Conservation (phyloP, 2,329 filamentous ascomycete genomes). For the Cercospora sp. region DNA sequence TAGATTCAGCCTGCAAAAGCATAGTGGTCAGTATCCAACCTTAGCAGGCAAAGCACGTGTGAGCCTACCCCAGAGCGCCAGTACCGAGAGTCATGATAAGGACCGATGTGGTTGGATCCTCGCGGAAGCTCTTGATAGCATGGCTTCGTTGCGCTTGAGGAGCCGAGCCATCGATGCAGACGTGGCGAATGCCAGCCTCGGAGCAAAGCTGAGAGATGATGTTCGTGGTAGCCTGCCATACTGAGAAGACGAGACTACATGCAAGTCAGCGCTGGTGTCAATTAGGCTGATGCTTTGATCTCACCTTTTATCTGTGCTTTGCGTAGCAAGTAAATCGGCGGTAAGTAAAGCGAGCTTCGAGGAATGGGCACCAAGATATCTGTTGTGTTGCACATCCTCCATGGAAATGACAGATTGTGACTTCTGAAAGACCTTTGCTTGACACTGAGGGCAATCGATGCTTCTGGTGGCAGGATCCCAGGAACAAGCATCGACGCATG, state of each 20-base stretch:
- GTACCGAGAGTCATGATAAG: neutral
- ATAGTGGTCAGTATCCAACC: neutral
- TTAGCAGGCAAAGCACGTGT: too few relatives aligned
- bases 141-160: neutral
- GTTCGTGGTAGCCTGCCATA: neutral
- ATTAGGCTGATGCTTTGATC: too few relatives aligned
- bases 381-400: too few relatives aligned
- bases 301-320: too few relatives aligned
- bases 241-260: neutral
- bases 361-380: too few relatives aligned
- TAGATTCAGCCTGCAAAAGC: neutral
- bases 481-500: too few relatives aligned
- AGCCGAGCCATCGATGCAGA: neutral
- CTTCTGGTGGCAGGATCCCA: too few relatives aligned
- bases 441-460: too few relatives aligned
- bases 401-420: too few relatives aligned
- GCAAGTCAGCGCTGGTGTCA: neutral
- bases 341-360: too few relatives aligned
- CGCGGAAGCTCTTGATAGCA: neutral
- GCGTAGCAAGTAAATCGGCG: too few relatives aligned
- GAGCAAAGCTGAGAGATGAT: neutral
- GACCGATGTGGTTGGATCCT: neutral
- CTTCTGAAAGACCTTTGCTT: too few relatives aligned
- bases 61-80: neutral
- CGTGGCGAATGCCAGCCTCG: neutral